A percentile compares a stretch with the other conserved stretches of the same genome.
These are phyloP conservation scores for Neurospora sp. DNA, from an alignment of 495 filamentous ascomycete species.

Conservation along the genomic window DNA sequence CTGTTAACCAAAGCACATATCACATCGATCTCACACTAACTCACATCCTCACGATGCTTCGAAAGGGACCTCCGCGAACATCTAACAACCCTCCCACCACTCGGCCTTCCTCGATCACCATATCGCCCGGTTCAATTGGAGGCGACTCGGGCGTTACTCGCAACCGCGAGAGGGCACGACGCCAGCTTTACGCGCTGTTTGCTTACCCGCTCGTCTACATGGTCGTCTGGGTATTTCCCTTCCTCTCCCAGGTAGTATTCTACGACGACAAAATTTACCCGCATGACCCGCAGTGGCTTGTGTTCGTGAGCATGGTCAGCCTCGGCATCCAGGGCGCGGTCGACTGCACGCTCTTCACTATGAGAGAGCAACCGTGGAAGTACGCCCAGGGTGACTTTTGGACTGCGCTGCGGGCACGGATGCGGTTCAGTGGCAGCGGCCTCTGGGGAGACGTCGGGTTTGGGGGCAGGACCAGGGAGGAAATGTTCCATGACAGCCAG, in stretches of 20 bases:
- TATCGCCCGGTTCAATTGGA: conserved; percentile 7
- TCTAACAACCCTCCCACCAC: not conserved
- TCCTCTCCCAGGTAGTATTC: conserved; percentile 45
- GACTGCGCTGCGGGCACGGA: conserved; percentile 18
- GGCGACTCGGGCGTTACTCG: conserved; percentile 16
- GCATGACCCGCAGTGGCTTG: conserved; percentile 44
- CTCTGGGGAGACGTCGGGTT: conserved; percentile 6
- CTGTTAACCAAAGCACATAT: not conserved
- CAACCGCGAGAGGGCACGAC: conserved; percentile 45
- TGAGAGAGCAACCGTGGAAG: conserved; percentile 59
- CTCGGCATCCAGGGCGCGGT: conserved; percentile 52
- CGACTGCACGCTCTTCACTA: conserved; percentile 55
- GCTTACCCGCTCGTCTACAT: conserved; percentile 63
- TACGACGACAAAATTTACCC: conserved; percentile 39
- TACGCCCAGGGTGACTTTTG: conserved; percentile 38
- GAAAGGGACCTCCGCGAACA: conserved; percentile 8
- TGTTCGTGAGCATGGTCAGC: conserved; percentile 43
- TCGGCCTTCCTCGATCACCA: conserved; percentile 1
- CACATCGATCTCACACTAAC: conserved; percentile 8
- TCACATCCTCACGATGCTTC: conserved; percentile 14
- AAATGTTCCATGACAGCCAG: conserved; percentile 35
- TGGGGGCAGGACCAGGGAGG: conserved; percentile 32
- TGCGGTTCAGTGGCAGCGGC: conserved; percentile 3
- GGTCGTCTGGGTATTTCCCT: conserved; percentile 63
- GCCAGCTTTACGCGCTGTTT: conserved; percentile 59